Base-by-base conservation (phyloP, 1,139 yeast species). In the Hansenula lynferdii region DNA sequence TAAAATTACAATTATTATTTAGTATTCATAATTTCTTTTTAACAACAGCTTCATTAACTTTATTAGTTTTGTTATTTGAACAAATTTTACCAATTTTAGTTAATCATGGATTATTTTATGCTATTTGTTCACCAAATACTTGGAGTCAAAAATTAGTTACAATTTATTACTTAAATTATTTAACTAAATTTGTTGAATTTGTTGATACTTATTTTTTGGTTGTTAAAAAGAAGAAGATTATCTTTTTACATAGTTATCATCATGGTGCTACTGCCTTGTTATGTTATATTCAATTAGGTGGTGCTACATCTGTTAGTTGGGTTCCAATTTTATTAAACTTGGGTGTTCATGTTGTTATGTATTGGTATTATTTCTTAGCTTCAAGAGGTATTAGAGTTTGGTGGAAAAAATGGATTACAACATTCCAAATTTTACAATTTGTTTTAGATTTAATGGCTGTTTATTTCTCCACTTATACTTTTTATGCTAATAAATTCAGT, bases 351-450 rank as follows among this genome's bases (percentile, higher is more conserved):
- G 96, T 92, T 37, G 82, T 92, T 51, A 92, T 92, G 98, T 92
- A 92, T 77, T 92, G 90, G 85, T 92, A 92, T 76, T 92, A 92
- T 73, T 90, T 89, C 76, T 72, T 92, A 57, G 76, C 92, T 51
- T 87, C 97, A 15, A 77, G 96, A 63, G 96, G 96, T 44, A 85
- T 90, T 60, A 81, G 92, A 55, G 97, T 92, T 43, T 90, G 97
- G 97, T 92, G 98, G 98, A 92, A 92, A 69, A 96, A 90, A 69
- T 92, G 97, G 97, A 97, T 92, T 53, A 92, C 98, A 38, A 77
- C 96, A 52, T 81, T 86, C 75, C 98, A 92, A 71, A 92, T 92
- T 66, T 76, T 85, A 56, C 98, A 92, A 69, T 92, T 92, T 58
- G 70, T 92, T 56, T 74, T 92, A 57, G 98, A 92, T 64, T 76